Conservation (phyloP, 78 protist species). For the Dictyostelium brefeldianum region DNA sequence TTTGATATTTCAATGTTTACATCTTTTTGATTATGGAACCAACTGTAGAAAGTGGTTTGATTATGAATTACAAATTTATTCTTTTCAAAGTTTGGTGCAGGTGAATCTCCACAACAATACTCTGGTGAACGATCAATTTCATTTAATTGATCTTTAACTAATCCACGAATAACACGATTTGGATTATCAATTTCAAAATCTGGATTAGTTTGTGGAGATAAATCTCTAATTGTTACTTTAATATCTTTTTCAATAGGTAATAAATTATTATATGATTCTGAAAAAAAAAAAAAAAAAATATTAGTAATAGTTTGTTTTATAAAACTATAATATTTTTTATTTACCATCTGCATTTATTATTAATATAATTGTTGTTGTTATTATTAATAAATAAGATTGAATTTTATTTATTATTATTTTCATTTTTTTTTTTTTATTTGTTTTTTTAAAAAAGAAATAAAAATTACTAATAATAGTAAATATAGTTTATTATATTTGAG, state of each 20-base stretch:
- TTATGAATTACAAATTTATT: conserved; percentile 32
- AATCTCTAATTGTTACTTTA: conserved; percentile 29
- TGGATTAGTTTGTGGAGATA: conserved; percentile 69
- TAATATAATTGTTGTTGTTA: too few relatives aligned
- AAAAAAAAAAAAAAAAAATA: too few relatives aligned
- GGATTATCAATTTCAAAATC: conserved; percentile 76
- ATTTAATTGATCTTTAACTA: conserved; percentile 3
- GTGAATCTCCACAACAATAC: conserved; percentile 46
- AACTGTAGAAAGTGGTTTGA: conserved; percentile 35
- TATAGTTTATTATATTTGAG: too few relatives aligned
- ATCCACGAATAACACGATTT: conserved; percentile 36
- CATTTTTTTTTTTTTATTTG: too few relatives aligned
- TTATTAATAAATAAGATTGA: too few relatives aligned
- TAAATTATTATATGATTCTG: conserved; percentile 5
- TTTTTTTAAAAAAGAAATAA: too few relatives aligned
- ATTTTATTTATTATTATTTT: too few relatives aligned
- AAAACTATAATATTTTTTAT: too few relatives aligned
- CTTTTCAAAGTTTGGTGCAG: neutral
- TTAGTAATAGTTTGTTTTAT: too few relatives aligned
- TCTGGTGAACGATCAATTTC: conserved; percentile 25
- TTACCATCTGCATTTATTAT: too few relatives aligned
- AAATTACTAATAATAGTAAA: too few relatives aligned
- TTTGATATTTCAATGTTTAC: neutral
- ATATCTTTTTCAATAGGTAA: conserved; percentile 19
- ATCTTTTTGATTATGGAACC: conserved; percentile 29